Percentiles rank a stretch among this genome's conserved stretches.
phyloP scores from a whole-genome alignment of 2,329 filamentous ascomycete genomes.

The Stagonosporopsis chrysanthemi region DNA sequence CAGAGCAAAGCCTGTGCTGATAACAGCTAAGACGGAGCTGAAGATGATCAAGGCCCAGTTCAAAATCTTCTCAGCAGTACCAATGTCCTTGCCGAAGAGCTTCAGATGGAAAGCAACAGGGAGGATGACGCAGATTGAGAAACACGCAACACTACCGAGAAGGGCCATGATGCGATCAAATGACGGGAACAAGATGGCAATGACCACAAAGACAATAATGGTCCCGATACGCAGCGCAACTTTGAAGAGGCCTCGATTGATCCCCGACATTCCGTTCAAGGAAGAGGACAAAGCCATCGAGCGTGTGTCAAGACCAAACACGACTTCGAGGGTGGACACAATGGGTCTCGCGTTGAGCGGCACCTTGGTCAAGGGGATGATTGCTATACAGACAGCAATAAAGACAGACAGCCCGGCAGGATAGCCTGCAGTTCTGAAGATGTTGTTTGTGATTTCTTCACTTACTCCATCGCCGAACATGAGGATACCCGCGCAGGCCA shows the following conservation, averaged over 20 bases:
- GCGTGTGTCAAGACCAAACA: constrained; percentile 73
- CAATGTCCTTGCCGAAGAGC: constrained; percentile 79
- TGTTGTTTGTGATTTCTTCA: constrained; percentile 90
- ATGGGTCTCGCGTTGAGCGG: constrained; percentile 89
- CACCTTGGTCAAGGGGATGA: constrained; percentile 96
- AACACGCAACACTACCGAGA: constrained; percentile 88
- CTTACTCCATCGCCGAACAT: constrained; percentile 94
- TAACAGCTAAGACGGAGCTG: constrained; percentile 72
- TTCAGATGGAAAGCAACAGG: constrained; percentile 90
- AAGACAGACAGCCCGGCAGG: constrained; percentile 76
- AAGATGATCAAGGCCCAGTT: constrained; percentile 74
- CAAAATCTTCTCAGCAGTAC: constrained; percentile 66
- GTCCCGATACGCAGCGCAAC: constrained; percentile 69
- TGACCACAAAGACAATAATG: constrained; percentile 74
- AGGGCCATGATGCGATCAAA: constrained; percentile 93
- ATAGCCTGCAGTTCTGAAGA: constrained; percentile 77
- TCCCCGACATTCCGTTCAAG: constrained; percentile 62
- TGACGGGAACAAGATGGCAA: constrained; percentile 76
- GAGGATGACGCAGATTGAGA: constrained; percentile 91
- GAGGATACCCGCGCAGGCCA: constrained; percentile 83
- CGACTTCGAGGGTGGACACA: constrained; percentile 81
- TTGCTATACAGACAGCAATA: constrained; percentile 85
- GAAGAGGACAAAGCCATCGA: constrained; percentile 59
- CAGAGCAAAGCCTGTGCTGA: constrained; percentile 89
- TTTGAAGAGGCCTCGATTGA: constrained; percentile 66